Base-by-base conservation (phyloP, 225 moss, liverwort and hornwort genomes). In the Ulota crispa region DNA sequence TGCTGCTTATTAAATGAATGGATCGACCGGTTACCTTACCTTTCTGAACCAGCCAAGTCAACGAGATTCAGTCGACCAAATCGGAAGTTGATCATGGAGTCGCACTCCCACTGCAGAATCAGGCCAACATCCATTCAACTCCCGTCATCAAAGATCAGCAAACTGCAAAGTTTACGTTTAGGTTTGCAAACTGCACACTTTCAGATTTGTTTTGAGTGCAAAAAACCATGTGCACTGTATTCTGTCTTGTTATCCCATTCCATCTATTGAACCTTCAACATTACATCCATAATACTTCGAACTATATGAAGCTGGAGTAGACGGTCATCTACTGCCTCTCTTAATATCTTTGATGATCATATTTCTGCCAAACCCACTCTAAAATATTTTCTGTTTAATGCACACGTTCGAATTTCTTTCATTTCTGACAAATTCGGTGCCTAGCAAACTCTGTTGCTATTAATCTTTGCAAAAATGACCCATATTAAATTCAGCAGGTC, bases 1-100 rank as follows among this genome's bases (percentile, higher is more conserved):
- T 60, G 32, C 1, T 57, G 57, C 57, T 59, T 27, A 55, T 3
- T 8, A 68, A 28, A 34, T 41, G 13, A 30, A 53, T 55, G 55
- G 42, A 11, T 56, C n/a, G 31, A 66, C 69, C 20, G 4, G 0
- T 21, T 28, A 21, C 24, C 70, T 57, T 70, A 92, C 98, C 98
- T 89, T 83, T 98, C 98, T 53, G 98, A 98, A 55, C 98, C 98
- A 71, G 95, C 98, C 72, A 98, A 89, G 77, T 98, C 95, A 32
- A 98, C 98, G 70, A 98, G 90, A 82, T 98, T 95, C 32, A 98
- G 85, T 57, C 98, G 88, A 73, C 98, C 94, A 31, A 92, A 95
- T 14, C 95, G 93, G 47, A 93, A 92, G 79, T 93, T 98, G 66
- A 93, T 95, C 95, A 98, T 93, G 26, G 95, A 88, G 71, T 98